Percentiles rank a stretch among this genome's conserved stretches.
These are phyloP conservation scores for Rosa chinensis DNA, from an alignment of 306 rosid genomes.

Conservation along the genomic window DNA sequence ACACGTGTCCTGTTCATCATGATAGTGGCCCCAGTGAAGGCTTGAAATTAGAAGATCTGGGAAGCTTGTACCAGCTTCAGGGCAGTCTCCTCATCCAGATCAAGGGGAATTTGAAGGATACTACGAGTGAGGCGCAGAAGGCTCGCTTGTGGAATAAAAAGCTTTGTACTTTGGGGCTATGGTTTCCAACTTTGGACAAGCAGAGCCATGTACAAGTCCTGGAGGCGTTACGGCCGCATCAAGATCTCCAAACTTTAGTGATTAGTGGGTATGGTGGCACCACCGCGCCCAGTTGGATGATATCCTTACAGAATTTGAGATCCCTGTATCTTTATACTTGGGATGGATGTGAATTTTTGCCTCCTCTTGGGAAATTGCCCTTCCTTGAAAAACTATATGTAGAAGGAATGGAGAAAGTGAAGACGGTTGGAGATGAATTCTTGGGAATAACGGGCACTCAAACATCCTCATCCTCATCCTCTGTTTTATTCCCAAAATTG, in stretches of 20 bases:
- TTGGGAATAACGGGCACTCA: background rate
- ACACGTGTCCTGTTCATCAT: background rate
- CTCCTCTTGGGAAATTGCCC: background rate
- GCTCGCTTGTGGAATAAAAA: background rate
- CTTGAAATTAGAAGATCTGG: background rate
- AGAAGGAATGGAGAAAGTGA: background rate
- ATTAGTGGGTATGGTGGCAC: no score
- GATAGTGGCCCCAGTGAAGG: background rate
- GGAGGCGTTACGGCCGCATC: slow-evolving; percentile 6
- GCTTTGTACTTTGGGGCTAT: accelerated
- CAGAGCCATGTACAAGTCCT: background rate
- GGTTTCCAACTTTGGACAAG: background rate
- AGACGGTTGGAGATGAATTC: slow-evolving; percentile 15
- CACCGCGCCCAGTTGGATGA: no score
- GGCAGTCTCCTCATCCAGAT: accelerated
- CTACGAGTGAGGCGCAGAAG: background rate
- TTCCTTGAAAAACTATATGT: background rate
- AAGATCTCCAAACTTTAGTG: background rate
- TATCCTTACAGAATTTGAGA: no score
- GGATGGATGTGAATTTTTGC: no score
- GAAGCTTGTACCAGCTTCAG: background rate
- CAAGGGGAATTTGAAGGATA: background rate
- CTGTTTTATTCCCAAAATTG: background rate
- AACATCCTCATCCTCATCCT: background rate
- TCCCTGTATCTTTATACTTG: no score